Percentiles rank a stretch among this genome's conserved stretches.
phyloP scores from a whole-genome alignment of 305 asterid species.

The Solanum chacoense region DNA sequence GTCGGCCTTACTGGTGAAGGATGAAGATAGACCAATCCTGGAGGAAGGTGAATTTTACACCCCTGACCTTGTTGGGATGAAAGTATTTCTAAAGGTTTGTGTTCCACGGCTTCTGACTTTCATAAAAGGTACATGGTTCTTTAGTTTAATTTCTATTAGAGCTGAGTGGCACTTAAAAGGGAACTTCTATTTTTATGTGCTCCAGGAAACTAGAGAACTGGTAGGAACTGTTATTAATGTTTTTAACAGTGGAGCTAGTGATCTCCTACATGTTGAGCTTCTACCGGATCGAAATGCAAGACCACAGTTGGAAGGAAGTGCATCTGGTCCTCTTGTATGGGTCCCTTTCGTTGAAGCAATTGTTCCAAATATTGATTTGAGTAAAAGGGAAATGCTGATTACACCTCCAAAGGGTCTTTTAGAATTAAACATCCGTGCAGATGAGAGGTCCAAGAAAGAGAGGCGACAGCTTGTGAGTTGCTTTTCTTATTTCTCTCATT shows the following conservation, averaged over 20 bases:
- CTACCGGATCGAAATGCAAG: slow-evolving; percentile 20
- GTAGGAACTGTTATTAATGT: slow-evolving; percentile 75
- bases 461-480: slow-evolving; percentile 90
- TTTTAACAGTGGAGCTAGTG: slow-evolving; percentile 83
- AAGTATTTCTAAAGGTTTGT: slow-evolving; percentile 70
- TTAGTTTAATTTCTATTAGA: background rate
- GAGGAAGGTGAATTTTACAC: slow-evolving; percentile 91
- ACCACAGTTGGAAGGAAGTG: slow-evolving; percentile 23
- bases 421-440: slow-evolving; percentile 66
- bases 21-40: slow-evolving; percentile 69
- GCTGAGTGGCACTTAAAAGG: background rate
- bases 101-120: slow-evolving; percentile 3
- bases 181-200: slow-evolving; percentile 4
- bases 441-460: slow-evolving; percentile 90
- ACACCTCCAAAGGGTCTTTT: slow-evolving; percentile 97
- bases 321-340: slow-evolving; percentile 71
- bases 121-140: slow-evolving; percentile 2
- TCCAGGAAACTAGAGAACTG: slow-evolving; percentile 64
- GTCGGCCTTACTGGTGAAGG: slow-evolving; percentile 58
- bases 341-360: slow-evolving; percentile 92
- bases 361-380: slow-evolving; percentile 74
- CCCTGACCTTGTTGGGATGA: slow-evolving; percentile 84
- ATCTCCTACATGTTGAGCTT: slow-evolving; percentile 74
- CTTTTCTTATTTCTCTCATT: slow-evolving; percentile 5
- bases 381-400: slow-evolving; percentile 73